Evolutionary conservation across 345 rosid genomes (phyloP), one percentile per base, ranked within the genome.

Genomic region (Ricinus communis): DNA sequence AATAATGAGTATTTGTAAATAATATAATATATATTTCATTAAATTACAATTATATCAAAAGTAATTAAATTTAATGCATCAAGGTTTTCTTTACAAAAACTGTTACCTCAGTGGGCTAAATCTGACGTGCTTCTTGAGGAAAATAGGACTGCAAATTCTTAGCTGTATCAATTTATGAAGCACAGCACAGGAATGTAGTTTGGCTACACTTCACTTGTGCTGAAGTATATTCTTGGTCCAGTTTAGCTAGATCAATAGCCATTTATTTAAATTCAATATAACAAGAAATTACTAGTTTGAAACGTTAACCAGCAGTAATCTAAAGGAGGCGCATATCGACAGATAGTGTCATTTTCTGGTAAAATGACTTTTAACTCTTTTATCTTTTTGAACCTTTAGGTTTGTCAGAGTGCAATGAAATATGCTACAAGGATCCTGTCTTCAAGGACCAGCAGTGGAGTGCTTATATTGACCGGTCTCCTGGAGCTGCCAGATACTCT

Each of bases 371-470:
- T 43, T 22, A 41, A 41, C 38, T 77, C 71, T 68, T n/a, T n/a
- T 68, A 22, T 58, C 22, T 62, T 81, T 52, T 71, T 75, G 50
- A 40, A 40, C 72, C 69, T 81, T 62, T 75, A 92, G 99, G 98
- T 79, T 69, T 90, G 84, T 78, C 62, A 46, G 93, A 85, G 69
- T 95, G 99, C 69, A 70, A 89, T 21, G 96, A 92, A 82, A 89
- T 87, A 68, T 92, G 99, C 84, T 95, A 90, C 45, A 95, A 95
- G 88, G 98, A 92, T 69, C 99, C 99, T 68, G 99, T 95, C 45
- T 72, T 95, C 57, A 95, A 95, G 85, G 96, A 95, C 79, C 84
- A 13, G 62, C 82, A 87, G 73, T 95, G 99, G 99, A 95, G 91
- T 74, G 91, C 97, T 49, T 90, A 84, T 59, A 92, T 95, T 28